Base-by-base conservation (phyloP, 1,284 basidiomycete genomes). In the Schizophyllum commune region DNA sequence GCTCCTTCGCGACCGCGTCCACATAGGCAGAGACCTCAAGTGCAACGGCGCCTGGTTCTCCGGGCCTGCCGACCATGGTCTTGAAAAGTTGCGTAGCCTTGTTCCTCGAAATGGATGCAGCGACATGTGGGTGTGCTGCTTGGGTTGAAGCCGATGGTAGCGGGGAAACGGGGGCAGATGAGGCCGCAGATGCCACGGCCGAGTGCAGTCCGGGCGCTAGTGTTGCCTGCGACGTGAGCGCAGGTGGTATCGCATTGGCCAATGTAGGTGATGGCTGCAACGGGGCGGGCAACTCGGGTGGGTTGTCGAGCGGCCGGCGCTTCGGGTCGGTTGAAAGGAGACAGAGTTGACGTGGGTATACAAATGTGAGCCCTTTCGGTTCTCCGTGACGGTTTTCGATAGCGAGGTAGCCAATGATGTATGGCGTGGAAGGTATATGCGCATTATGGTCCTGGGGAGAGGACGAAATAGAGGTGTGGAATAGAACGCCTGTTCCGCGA, bases 341-440 rank as follows among this genome's bases (percentile, higher is more conserved):
- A 65, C 84, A 86, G 5, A 91, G 80, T 3, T 75, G 71, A 1
- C 79, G 72, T 0, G 89, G 89, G 77, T 89, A 91, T 62, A 91
- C 83, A 56, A 88, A 75, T n/a, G 81, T 76, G 55, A 89, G 74
- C 1, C 89, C 89, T 67, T 90, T 91, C 64, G 88, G 86, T 70
- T 89, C 88, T 33, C 88, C 88, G 64, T 86, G 86, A 62, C 81
- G 85, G 66, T 89, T 90, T 70, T 89, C 83, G 11, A 91, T 84
- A 20, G 77, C 79, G 47, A 91, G 78, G 85, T 87, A 91, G 1
- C 80, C 86, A 61, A 91, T 83, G 58, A 89, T 71, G 68, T 83
- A 90, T 47, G 27, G 27, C 39, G 39, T 47, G 8, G 39, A 2
- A 3, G 27, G 27, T 27, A 27, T 27, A 27, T 27, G 27, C 39